Evolutionary conservation across 2,329 filamentous ascomycete species (phyloP).

Genomic region (Alternaria postmessia): DNA sequence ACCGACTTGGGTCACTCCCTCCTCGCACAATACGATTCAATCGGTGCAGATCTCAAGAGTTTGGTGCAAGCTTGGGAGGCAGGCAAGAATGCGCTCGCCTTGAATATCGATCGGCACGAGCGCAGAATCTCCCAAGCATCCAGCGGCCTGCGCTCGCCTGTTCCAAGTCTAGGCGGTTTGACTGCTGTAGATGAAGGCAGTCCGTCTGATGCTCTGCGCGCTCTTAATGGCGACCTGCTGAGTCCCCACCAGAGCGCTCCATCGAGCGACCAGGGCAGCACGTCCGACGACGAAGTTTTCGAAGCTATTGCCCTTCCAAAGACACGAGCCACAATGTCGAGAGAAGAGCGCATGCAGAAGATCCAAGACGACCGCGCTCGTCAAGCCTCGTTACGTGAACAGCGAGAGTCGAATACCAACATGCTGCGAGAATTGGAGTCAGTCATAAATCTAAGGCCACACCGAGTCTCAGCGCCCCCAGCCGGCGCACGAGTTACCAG

Average conservation of each 20-base stretch:
- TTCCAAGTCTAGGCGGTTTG: conserved; percentile 70
- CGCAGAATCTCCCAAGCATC: conserved; percentile 62
- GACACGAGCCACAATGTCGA: conserved; percentile 71
- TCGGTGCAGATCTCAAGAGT: conserved; percentile 81
- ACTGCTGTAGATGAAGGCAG: conserved; percentile 61
- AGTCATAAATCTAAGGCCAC: conserved; percentile 67
- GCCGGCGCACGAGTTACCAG: conserved; percentile 42
- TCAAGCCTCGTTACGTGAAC: conserved; percentile 75
- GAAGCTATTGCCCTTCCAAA: conserved; percentile 84
- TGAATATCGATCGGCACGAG: conserved; percentile 82
- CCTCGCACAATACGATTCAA: conserved; percentile 91
- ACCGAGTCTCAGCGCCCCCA: conserved; percentile 29
- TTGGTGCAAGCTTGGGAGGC: conserved; percentile 60
- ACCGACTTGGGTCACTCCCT: conserved; percentile 80
- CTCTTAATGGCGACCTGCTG: conserved; percentile 75
- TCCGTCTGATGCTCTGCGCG: conserved; percentile 75
- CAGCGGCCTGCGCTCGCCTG: conserved; percentile 58
- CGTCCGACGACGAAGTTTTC: conserved; percentile 79
- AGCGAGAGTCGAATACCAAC: conserved; percentile 80
- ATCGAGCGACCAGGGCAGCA: conserved; percentile 60
- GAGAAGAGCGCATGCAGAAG: conserved; percentile 86
- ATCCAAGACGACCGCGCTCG: conserved; percentile 86
- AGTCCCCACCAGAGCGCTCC: conserved; percentile 51
- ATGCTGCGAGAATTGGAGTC: conserved; percentile 95
- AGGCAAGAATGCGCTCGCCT: conserved; percentile 81